Base-by-base conservation (phyloP, 2,329 filamentous ascomycete genomes). In the Botryotinia narcissicola region DNA sequence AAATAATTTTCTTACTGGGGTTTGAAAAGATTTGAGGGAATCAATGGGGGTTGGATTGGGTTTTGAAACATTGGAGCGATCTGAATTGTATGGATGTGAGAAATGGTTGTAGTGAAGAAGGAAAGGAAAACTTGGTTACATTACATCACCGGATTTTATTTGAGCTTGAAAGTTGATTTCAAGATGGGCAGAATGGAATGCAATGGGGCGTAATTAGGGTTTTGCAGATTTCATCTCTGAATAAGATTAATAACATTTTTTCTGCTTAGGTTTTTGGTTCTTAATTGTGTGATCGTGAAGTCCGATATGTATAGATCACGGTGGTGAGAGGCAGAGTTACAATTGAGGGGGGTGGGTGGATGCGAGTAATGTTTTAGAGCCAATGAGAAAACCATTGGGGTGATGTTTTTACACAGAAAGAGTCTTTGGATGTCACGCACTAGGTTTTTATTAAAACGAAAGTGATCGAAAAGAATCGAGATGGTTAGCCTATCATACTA, bases 21-120 rank as follows among this genome's bases (percentile, higher is more conserved):
- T 29, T 54, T 35, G 32, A 54, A 32, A 67, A 40, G 0, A 40
- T 68, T 42, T 14, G 35, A 68, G 48, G 51, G 25, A 29, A 29
- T 42, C 25, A 37, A 54, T 68, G 18, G 35, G 64, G 40, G 46
- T 57, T 42, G 64, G 35, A 68, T 68, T 68, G n/a, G 46, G 46
- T 54, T 42, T 54, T 54, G 35, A 40, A 68, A 48, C 64, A 68
- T 68, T 57, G 48, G n/a, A 68, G 64, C 64, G 46, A 57, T 42
- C 37, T 68, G 64, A 57, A 68, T 68, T 42, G 64, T 68, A 68
- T 57, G 46, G 64, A 29, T 67, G 64, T 25, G 44, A 40, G 25
- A 48, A 35, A 67, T 8, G 64, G 46, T 29, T 51, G 64, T 40
- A 37, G 64, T 40, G 32, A 40, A 51, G 32, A 67, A 40, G 32